Evolutionary conservation across 768 basidiomycete genomes (phyloP).

Genomic region (Filobasidium floriforme): DNA sequence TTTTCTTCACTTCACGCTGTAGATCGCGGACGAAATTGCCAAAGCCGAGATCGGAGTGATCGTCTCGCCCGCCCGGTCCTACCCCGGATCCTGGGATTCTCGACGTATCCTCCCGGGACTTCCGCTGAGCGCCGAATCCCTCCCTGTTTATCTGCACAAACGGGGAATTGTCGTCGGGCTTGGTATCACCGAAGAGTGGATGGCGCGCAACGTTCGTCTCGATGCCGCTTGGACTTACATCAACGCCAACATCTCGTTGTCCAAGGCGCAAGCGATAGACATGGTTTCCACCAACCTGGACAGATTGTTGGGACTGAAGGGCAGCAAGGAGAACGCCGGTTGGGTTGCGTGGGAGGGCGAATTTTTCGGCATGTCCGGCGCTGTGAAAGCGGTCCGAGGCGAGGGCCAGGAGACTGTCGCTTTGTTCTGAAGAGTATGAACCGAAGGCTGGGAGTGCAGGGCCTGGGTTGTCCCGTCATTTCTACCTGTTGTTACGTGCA

Average conservation of each 20-base stretch:
- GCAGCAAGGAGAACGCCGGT: slow-evolving; percentile 8
- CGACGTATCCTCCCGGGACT: slow-evolving; percentile 61
- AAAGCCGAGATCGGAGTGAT: slow-evolving; percentile 64
- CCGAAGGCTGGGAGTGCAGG: no score
- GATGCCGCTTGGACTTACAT: slow-evolving; percentile 30
- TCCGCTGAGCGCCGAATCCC: slow-evolving; percentile 59
- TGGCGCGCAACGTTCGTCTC: slow-evolving; percentile 19
- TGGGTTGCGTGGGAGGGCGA: slow-evolving; percentile 49
- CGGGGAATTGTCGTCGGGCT: slow-evolving; percentile 56
- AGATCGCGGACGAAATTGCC: slow-evolving; percentile 63
- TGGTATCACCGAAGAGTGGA: slow-evolving; percentile 59
- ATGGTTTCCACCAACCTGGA: slow-evolving; percentile 56
- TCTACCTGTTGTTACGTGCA: no score
- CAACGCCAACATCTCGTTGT: slow-evolving; percentile 46
- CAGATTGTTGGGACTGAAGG: slow-evolving; percentile 49
- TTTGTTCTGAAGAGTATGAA: slow-evolving; percentile 42
- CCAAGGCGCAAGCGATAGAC: slow-evolving; percentile 51
- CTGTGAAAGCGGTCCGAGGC: slow-evolving; percentile 51
- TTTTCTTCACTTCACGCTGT: slow-evolving; percentile 57
- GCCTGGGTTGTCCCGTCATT: no score
- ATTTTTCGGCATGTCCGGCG: slow-evolving; percentile 55
- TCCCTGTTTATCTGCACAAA: slow-evolving; percentile 56
- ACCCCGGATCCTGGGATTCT: slow-evolving; percentile 65
- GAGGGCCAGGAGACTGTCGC: slow-evolving; percentile 51
- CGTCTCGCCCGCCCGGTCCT: slow-evolving; percentile 59